Evolutionary conservation across 164 flowering plant species (phyloP).

Genomic region (Pachysandra terminalis): DNA sequence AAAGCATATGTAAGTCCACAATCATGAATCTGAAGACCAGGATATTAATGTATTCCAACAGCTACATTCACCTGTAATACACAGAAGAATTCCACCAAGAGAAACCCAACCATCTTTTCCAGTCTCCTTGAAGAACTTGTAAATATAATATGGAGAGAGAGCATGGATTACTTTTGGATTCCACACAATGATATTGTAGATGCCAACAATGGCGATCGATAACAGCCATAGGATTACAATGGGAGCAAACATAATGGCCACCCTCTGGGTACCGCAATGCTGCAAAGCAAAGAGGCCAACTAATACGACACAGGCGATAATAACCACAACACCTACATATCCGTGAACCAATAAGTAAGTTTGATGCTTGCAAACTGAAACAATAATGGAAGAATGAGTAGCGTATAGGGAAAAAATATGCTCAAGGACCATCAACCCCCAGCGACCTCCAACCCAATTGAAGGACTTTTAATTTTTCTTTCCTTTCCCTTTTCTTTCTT

Average conservation of each 20-base stretch:
- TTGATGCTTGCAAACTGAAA: not conserved
- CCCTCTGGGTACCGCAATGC: conserved; percentile 57
- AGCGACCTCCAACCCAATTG: too few species aligned
- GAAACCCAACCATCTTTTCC: conserved; percentile 73
- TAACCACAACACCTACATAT: conserved; percentile 39
- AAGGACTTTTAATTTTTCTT: too few species aligned
- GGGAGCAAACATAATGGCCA: conserved; percentile 64
- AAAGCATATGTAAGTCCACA: conserved; percentile 7
- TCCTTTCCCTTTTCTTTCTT: too few species aligned
- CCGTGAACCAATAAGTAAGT: conserved; percentile 3
- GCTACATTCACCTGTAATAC: conserved; percentile 45
- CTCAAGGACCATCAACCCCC: not conserved
- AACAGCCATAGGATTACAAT: conserved; percentile 57
- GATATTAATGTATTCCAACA: not conserved
- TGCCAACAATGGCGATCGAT: conserved; percentile 44
- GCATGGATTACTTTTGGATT: conserved; percentile 52
- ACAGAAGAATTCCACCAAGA: conserved; percentile 63
- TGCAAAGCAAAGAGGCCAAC: conserved; percentile 63
- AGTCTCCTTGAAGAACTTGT: conserved; percentile 45
- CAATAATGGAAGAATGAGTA: not conserved
- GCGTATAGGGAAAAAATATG: not conserved
- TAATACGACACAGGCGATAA: conserved; percentile 42
- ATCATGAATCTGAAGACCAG: conserved; percentile 5
- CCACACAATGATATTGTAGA: conserved; percentile 62
- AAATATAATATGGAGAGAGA: conserved; percentile 62